Conservation (phyloP, 2,329 filamentous ascomycete species). For the Aquanectria penicillioides region DNA sequence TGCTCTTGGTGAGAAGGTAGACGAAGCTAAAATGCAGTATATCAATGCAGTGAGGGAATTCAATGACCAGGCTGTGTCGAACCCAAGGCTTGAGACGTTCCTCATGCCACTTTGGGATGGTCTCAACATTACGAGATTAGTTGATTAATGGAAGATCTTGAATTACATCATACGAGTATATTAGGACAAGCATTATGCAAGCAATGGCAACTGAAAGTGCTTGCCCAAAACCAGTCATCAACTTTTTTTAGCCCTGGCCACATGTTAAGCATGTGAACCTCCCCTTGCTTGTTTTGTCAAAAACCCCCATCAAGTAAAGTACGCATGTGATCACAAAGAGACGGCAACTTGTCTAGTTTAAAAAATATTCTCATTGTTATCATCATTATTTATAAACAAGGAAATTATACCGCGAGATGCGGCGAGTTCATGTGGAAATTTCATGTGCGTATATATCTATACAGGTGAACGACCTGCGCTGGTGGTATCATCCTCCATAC, state of each 20-base stretch:
- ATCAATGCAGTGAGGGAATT: slow-evolving; percentile 47
- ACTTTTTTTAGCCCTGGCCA: too few relatives aligned
- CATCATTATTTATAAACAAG: neutral
- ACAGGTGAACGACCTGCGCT: neutral
- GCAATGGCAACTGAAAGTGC: too few relatives aligned
- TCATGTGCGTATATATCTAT: slow-evolving; percentile 9
- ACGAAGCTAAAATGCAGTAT: slow-evolving; percentile 29
- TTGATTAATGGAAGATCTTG: slow-evolving; percentile 47
- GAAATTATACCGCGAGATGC: neutral
- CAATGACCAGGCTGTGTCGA: slow-evolving; percentile 46
- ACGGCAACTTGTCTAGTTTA: too few relatives aligned
- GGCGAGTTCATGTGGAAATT: too few relatives aligned
- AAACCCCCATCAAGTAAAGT: neutral
- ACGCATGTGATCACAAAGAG: neutral
- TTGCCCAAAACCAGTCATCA: too few relatives aligned
- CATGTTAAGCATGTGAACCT: too few relatives aligned
- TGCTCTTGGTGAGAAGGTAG: slow-evolving; percentile 27
- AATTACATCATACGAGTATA: neutral
- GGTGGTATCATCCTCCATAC: neutral
- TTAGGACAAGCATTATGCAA: too few relatives aligned
- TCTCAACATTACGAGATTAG: slow-evolving; percentile 50
- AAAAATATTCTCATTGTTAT: too few relatives aligned
- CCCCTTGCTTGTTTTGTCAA: too few relatives aligned
- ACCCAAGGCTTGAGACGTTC: slow-evolving; percentile 51
- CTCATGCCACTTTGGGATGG: slow-evolving; percentile 57